Conservation (phyloP, 2,329 filamentous ascomycete genomes). For the Periconia sp. region DNA sequence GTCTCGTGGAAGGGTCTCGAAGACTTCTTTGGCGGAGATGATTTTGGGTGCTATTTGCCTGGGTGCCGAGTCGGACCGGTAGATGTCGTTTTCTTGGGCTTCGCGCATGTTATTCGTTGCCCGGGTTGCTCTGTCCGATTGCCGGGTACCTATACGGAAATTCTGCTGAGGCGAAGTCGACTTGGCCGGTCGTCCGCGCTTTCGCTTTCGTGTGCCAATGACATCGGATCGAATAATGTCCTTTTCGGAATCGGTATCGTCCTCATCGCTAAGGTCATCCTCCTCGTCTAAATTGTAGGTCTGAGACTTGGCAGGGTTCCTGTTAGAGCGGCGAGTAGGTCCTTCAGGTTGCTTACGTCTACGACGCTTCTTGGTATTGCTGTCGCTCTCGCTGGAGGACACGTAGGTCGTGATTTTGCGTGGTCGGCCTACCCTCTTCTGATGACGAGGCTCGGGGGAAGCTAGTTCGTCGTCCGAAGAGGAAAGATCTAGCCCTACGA, state of each 20-base stretch:
- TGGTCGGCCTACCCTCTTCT: slow-evolving; percentile 19
- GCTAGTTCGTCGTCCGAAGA: slow-evolving; percentile 36
- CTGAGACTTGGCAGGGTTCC: slow-evolving; percentile 16
- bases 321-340: slow-evolving; percentile 33
- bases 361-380: slow-evolving; percentile 13
- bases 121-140: slow-evolving; percentile 51
- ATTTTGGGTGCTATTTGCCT: slow-evolving; percentile 54
- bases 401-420: slow-evolving; percentile 13
- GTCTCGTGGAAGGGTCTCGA: slow-evolving; percentile 62
- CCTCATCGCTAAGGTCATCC: slow-evolving; percentile 33
- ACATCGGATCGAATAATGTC: slow-evolving; percentile 48
- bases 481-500: slow-evolving; percentile 28
- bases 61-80: slow-evolving; percentile 47
- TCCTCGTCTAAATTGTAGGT: slow-evolving; percentile 15
- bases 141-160: slow-evolving; percentile 36
- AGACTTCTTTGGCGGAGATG: slow-evolving; percentile 69
- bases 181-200: slow-evolving; percentile 17
- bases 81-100: slow-evolving; percentile 61
- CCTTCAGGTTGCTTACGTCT: slow-evolving; percentile 19
- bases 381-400: slow-evolving; percentile 23
- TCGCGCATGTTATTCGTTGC: slow-evolving; percentile 56
- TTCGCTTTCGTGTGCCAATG: slow-evolving; percentile 40
- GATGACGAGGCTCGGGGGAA: slow-evolving; percentile 16
- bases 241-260: slow-evolving; percentile 25
- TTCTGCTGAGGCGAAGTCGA: slow-evolving; percentile 18